These are phyloP conservation scores for Anacardium occidentale DNA, from an alignment of 345 rosid genomes.

Conservation along the genomic window DNA sequence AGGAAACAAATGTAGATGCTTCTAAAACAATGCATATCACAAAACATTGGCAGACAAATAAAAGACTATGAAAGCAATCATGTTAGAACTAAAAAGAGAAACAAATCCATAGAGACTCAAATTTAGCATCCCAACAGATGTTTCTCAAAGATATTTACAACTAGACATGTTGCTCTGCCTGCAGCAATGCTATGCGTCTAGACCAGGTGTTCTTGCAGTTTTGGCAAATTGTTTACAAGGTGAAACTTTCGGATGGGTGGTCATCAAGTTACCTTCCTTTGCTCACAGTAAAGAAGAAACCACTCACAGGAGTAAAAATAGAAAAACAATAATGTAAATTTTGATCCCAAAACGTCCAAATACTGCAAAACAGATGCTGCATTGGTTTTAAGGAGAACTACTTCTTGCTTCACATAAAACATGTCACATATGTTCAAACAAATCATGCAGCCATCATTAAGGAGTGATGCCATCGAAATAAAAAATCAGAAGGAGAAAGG, in stretches of 20 bases:
- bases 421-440: conserved; percentile 1
- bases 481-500: no score
- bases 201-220: not conserved
- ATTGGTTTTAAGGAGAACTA: conserved; percentile 18
- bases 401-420: conserved; percentile 4
- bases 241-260: not conserved
- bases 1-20: no score
- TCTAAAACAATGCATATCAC: no score
- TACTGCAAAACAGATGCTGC: not conserved
- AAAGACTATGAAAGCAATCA: not conserved
- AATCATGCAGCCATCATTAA: not conserved
- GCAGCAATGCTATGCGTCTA: not conserved
- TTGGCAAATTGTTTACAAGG: not conserved
- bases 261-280: not conserved
- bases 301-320: not conserved
- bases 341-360: conserved; percentile 19
- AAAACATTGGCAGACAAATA: no score
- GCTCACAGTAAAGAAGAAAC: not conserved
- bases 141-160: not conserved
- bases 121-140: not conserved
- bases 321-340: not conserved
- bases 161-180: not conserved
- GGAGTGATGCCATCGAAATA: not conserved
- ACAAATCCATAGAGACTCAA: not conserved
- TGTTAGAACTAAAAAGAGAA: not conserved